A percentile compares a stretch with the other conserved stretches of the same genome.
Evolutionary conservation across 306 rosid genomes (phyloP).

Genomic region (Elaeagnus macrophylla): DNA sequence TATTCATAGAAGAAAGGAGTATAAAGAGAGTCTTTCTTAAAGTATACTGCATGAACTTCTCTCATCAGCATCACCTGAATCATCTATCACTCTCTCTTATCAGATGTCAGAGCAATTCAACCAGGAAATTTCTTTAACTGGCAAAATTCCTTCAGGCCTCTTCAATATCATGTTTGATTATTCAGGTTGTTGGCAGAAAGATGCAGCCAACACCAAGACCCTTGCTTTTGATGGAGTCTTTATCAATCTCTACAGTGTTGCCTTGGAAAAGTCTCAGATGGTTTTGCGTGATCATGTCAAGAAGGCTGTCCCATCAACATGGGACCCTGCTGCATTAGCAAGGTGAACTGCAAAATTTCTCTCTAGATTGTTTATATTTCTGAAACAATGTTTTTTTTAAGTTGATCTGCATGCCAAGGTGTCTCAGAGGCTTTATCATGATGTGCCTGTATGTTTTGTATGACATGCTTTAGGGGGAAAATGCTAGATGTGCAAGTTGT

Average conservation of each 20-base stretch:
- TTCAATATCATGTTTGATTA: constrained; percentile 91
- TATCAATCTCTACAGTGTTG: constrained; percentile 86
- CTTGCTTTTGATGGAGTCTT: constrained; percentile 94
- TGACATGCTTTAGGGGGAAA: too few relatives aligned
- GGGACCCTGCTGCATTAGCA: constrained; percentile 95
- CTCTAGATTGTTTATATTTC: too few relatives aligned
- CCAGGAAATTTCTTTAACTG: constrained; percentile 75
- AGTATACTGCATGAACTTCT: neutral
- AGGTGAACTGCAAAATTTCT: constrained; percentile 39
- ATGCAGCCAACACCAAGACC: constrained; percentile 79
- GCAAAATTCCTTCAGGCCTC: constrained; percentile 95
- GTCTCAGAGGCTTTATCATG: too few relatives aligned
- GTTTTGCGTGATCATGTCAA: constrained; percentile 61
- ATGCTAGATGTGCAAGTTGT: too few relatives aligned
- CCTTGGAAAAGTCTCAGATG: constrained; percentile 85
- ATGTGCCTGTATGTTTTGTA: too few relatives aligned
- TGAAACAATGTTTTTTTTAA: neutral
- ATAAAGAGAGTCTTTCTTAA: neutral
- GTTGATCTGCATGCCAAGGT: constrained; percentile 6
- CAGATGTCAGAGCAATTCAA: constrained; percentile 99
- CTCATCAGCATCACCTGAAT: neutral
- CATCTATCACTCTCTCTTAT: neutral
- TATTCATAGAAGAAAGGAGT: too few relatives aligned
- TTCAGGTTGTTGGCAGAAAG: constrained; percentile 97
- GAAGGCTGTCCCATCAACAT: constrained; percentile 73